Percentiles rank a stretch among this genome's conserved stretches.
These are phyloP conservation scores for Bacterosira constricta DNA, from an alignment of 108 stramenopile species.

Conservation along the genomic window DNA sequence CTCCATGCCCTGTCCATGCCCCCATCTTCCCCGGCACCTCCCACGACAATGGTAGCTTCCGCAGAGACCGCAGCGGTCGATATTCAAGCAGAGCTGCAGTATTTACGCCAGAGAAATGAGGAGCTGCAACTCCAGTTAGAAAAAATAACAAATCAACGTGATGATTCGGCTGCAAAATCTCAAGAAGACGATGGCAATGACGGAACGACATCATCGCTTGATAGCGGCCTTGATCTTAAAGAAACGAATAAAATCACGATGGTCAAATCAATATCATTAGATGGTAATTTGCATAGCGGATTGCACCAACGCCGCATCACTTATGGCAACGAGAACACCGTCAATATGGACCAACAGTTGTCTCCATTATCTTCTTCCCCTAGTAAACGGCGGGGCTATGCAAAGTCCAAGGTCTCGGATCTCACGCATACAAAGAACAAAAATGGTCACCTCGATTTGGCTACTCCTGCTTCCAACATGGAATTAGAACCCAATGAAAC, in stretches of 20 bases:
- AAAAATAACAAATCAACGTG: constrained; percentile 6
- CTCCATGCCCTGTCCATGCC: no score
- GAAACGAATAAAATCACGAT: not conserved
- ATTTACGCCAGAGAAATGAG: constrained; percentile 38
- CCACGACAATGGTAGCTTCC: not conserved
- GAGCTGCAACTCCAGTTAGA: constrained; percentile 32
- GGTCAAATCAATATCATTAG: not conserved
- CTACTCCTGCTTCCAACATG: not conserved
- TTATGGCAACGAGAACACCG: not conserved
- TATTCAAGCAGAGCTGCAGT: constrained; percentile 35
- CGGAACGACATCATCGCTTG: not conserved
- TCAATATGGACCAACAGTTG: not conserved
- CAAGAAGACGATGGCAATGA: not conserved
- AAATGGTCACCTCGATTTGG: not conserved
- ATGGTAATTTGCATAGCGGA: constrained; percentile 5
- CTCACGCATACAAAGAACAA: not conserved
- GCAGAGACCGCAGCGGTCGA: constrained; percentile 1
- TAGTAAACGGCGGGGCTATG: not conserved
- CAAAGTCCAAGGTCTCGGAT: constrained; percentile 5
- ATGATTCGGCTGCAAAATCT: not conserved
- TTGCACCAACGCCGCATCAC: constrained; percentile 7
- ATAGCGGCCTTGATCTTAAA: not conserved
- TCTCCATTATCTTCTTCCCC: not conserved
- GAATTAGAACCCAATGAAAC: no score
- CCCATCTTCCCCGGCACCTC: no score